Evolutionary conservation across 75 land plant genomes (phyloP).

Genomic region (Azolla pinnata): DNA sequence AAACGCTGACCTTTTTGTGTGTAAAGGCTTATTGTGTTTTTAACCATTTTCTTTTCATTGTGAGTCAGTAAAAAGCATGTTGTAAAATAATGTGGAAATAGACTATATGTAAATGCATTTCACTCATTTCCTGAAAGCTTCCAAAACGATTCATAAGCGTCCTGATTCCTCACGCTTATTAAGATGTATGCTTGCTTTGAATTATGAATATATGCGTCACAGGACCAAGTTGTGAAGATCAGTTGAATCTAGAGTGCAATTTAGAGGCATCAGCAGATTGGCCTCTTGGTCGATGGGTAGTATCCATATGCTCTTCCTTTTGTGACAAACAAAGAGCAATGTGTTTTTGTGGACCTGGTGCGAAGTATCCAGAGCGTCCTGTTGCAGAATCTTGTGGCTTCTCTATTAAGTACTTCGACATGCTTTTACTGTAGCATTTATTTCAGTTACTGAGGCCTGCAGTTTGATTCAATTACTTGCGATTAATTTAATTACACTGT

Average conservation of each 20-base stretch:
- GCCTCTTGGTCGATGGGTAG: conserved; percentile 74
- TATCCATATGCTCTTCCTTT: conserved; percentile 69
- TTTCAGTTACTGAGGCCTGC: no score
- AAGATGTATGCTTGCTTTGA: no score
- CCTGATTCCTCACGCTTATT: no score
- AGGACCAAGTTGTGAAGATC: conserved; percentile 55
- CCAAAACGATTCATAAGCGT: neutral
- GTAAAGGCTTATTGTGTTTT: neutral
- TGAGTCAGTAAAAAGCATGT: neutral
- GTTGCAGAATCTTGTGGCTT: conserved; percentile 79
- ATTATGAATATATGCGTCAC: neutral
- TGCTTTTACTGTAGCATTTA: no score
- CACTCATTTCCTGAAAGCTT: neutral
- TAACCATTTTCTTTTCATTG: neutral
- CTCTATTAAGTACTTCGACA: conserved; percentile 30
- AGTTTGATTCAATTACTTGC: no score
- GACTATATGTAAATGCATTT: neutral
- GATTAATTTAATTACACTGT: no score
- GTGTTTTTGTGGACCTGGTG: conserved; percentile 81
- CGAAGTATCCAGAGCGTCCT: conserved; percentile 80
- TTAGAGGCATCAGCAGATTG: conserved; percentile 19
- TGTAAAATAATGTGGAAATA: neutral
- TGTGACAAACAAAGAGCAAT: conserved; percentile 82
- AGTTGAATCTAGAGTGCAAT: conserved; percentile 50
- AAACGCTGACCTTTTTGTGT: neutral